Percentiles rank a stretch among this genome's conserved stretches.
These are phyloP conservation scores for Scheffersomyces titani DNA, from an alignment of 1,139 yeast species.

Conservation along the genomic window DNA sequence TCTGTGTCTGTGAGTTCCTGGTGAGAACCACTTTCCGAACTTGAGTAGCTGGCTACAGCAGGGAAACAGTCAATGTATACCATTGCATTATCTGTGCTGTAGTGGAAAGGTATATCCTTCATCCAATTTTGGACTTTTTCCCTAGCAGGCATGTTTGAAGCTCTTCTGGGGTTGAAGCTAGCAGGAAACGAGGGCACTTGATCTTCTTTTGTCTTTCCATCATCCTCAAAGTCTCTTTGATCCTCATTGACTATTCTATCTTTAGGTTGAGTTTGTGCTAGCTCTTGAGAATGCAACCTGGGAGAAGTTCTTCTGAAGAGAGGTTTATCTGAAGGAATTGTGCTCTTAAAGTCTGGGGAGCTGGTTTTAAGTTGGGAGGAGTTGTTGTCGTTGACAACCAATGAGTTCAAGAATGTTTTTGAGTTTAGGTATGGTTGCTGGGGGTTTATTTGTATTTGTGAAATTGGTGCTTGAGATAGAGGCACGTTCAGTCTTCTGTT, in stretches of 20 bases:
- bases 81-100: conserved; percentile 20
- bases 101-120: conserved; percentile 48
- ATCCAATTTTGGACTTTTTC: conserved; percentile 71
- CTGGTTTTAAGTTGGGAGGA: background rate
- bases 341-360: background rate
- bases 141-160: conserved; percentile 56
- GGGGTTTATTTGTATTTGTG: background rate
- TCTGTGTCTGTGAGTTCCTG: conserved; percentile 25
- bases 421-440: background rate
- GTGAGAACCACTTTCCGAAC: conserved; percentile 12
- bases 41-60: conserved; percentile 34
- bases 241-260: background rate
- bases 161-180: conserved; percentile 56
- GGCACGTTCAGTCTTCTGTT: background rate
- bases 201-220: background rate
- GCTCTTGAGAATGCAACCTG: background rate
- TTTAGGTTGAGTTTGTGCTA: background rate
- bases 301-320: background rate
- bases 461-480: background rate
- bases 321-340: background rate
- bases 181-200: conserved; percentile 2
- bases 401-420: background rate
- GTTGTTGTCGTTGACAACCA: background rate
- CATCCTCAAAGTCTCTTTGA: background rate
- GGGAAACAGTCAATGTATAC: conserved; percentile 42